These are phyloP conservation scores for Naganishia liquefaciens DNA, from an alignment of 1,284 basidiomycete genomes.

Conservation along the genomic window DNA sequence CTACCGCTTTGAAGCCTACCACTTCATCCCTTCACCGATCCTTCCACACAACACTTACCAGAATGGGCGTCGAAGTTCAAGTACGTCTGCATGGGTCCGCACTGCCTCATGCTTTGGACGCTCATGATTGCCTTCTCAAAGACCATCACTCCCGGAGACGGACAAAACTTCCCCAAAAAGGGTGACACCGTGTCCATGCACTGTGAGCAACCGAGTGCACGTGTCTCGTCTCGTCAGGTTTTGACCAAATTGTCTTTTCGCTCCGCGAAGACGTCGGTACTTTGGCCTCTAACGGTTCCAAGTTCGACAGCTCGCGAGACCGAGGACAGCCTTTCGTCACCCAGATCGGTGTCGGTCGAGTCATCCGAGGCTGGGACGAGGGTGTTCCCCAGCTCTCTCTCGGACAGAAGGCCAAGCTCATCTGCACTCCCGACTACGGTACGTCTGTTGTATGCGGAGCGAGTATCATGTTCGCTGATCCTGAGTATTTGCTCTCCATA, in stretches of 20 bases:
- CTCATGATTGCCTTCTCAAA: slow-evolving; percentile 26
- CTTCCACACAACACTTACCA: slow-evolving; percentile 48
- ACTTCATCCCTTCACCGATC: slow-evolving; percentile 35
- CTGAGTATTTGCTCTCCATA: slow-evolving; percentile 50
- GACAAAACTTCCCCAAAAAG: slow-evolving; percentile 53
- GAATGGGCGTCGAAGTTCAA: slow-evolving; percentile 54
- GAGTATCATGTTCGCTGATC: slow-evolving; percentile 4
- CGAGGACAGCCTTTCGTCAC: slow-evolving; percentile 66
- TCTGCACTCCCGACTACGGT: slow-evolving; percentile 54
- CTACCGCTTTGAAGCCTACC: slow-evolving; percentile 14
- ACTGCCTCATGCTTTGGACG: neutral
- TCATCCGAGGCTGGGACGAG: slow-evolving; percentile 90
- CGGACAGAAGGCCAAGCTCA: slow-evolving; percentile 62
- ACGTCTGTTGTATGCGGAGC: neutral
- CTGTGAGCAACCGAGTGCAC: slow-evolving; percentile 42
- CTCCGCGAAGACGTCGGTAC: slow-evolving; percentile 50
- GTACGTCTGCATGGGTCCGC: slow-evolving; percentile 35
- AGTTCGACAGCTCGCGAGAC: slow-evolving; percentile 56
- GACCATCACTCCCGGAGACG: slow-evolving; percentile 52
- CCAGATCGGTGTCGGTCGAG: slow-evolving; percentile 71
- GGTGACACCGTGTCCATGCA: slow-evolving; percentile 52
- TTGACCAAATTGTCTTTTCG: neutral
- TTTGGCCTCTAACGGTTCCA: slow-evolving; percentile 52
- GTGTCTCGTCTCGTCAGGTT: neutral
- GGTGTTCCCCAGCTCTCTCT: slow-evolving; percentile 59